Conservation (phyloP, 495 filamentous ascomycete species). For the Xylaria telfairii region DNA sequence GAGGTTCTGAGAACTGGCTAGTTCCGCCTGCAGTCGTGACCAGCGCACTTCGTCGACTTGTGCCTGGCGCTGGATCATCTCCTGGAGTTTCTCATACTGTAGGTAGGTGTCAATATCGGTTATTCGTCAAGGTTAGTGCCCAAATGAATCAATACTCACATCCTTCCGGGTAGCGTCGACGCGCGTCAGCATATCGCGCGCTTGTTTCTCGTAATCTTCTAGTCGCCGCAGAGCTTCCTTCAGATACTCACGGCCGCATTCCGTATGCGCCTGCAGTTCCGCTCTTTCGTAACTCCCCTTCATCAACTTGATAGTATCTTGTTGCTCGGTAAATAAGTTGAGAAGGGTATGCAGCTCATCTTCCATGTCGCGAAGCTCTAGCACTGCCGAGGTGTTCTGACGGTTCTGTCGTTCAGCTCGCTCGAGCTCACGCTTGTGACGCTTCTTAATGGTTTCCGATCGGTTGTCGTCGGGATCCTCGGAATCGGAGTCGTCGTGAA, state of each 20-base stretch:
- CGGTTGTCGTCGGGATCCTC: conserved; percentile 55
- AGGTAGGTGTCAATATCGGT: neutral
- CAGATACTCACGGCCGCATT: conserved; percentile 52
- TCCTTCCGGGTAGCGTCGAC: conserved; percentile 53
- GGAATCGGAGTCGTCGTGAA: conserved; percentile 55
- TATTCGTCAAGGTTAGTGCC: neutral
- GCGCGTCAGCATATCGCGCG: conserved; percentile 65
- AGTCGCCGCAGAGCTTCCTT: conserved; percentile 59
- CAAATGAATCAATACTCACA: conserved; percentile 33
- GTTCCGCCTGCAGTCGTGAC: conserved; percentile 67
- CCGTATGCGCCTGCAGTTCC: conserved; percentile 40
- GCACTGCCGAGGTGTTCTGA: conserved; percentile 66
- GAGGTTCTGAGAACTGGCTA: conserved; percentile 66
- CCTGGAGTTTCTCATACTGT: conserved; percentile 68
- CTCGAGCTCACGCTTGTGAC: conserved; percentile 58
- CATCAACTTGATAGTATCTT: conserved; percentile 57
- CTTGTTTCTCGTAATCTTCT: conserved; percentile 61
- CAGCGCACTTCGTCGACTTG: conserved; percentile 72
- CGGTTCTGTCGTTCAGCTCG: conserved; percentile 61
- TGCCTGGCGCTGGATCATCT: conserved; percentile 72
- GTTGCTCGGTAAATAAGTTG: conserved; percentile 65
- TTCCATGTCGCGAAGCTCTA: conserved; percentile 71
- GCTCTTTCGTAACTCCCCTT: conserved; percentile 42
- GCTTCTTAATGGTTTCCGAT: conserved; percentile 48
- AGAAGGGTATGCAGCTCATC: conserved; percentile 67